phyloP scores from a whole-genome alignment of 139 green algal genomes.

The Desmodesmus armatus region DNA sequence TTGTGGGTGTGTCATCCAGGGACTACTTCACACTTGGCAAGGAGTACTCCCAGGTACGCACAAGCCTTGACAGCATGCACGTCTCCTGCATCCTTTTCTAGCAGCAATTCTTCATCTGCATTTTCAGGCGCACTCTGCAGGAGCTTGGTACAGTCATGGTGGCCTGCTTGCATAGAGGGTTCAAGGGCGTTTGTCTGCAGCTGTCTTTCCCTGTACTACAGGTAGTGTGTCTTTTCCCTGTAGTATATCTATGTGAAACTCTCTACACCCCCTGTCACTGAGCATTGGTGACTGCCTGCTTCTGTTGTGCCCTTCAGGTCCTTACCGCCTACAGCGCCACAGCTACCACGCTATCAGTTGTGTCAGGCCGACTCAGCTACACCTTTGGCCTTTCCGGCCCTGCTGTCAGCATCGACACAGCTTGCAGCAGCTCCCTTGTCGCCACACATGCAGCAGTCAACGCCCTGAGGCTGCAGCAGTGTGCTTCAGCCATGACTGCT shows the following conservation, averaged over 20 bases:
- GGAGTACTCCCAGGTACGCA: conserved; percentile 24
- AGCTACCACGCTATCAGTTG: conserved; percentile 66
- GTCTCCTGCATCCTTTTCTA: too few relatives aligned
- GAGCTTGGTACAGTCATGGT: too few relatives aligned
- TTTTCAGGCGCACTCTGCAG: too few relatives aligned
- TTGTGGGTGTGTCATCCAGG: conserved; percentile 72
- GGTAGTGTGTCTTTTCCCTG: too few relatives aligned
- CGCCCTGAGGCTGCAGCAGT: conserved; percentile 46
- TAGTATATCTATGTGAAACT: too few relatives aligned
- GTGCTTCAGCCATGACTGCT: conserved; percentile 40
- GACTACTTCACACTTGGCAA: conserved; percentile 75
- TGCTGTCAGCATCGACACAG: conserved; percentile 85
- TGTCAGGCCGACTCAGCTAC: conserved; percentile 79
- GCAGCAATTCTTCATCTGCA: too few relatives aligned
- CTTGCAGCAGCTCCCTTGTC: conserved; percentile 86
- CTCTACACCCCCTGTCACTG: too few relatives aligned
- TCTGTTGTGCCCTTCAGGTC: background rate
- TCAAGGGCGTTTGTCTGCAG: too few relatives aligned
- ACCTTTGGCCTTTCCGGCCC: conserved; percentile 80
- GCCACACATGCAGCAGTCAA: conserved; percentile 58
- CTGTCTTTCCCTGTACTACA: too few relatives aligned
- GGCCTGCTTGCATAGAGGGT: too few relatives aligned
- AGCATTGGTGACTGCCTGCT: background rate
- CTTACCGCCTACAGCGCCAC: conserved; percentile 64
- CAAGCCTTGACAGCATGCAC: too few relatives aligned